A percentile compares a stretch with the other conserved stretches of the same genome.
These are phyloP conservation scores for Jamesozyma spencerorum DNA, from an alignment of 805 yeast species.

Conservation along the genomic window DNA sequence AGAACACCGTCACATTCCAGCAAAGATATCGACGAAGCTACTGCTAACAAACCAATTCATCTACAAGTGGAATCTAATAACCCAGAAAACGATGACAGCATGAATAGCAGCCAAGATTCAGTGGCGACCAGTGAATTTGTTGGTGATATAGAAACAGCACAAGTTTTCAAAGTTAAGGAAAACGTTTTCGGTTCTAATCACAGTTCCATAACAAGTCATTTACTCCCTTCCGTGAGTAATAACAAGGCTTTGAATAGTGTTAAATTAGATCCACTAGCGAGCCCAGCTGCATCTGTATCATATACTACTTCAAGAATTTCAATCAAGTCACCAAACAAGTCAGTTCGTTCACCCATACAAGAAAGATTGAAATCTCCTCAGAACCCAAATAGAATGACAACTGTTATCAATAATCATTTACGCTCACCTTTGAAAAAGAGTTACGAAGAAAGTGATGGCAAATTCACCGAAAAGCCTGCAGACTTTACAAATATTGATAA, in stretches of 20 bases:
- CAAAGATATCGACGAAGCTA: background rate
- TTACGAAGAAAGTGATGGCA: conserved; percentile 4
- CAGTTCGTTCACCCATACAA: conserved; percentile 7
- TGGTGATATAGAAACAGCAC: background rate
- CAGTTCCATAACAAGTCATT: background rate
- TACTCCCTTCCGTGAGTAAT: background rate
- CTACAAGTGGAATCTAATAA: too few relatives aligned
- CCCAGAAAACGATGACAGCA: background rate
- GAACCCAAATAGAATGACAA: conserved; percentile 24
- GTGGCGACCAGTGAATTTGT: background rate
- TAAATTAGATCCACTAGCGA: conserved; percentile 7
- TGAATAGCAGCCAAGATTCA: background rate
- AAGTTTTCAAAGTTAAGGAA: background rate
- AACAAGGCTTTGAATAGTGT: background rate
- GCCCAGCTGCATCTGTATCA: conserved; percentile 30
- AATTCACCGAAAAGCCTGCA: conserved; percentile 3
- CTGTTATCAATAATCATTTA: conserved; percentile 27
- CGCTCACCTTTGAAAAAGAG: conserved; percentile 25
- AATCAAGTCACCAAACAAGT: conserved; percentile 24
- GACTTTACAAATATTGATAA: conserved; percentile 2
- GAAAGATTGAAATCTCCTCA: conserved; percentile 14
- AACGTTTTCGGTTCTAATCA: background rate
- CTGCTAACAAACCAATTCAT: too few relatives aligned
- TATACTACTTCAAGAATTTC: conserved; percentile 31
- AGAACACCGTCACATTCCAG: background rate